These are phyloP conservation scores for Vitis vinifera DNA, from an alignment of 164 flowering plant genomes.

Conservation along the genomic window DNA sequence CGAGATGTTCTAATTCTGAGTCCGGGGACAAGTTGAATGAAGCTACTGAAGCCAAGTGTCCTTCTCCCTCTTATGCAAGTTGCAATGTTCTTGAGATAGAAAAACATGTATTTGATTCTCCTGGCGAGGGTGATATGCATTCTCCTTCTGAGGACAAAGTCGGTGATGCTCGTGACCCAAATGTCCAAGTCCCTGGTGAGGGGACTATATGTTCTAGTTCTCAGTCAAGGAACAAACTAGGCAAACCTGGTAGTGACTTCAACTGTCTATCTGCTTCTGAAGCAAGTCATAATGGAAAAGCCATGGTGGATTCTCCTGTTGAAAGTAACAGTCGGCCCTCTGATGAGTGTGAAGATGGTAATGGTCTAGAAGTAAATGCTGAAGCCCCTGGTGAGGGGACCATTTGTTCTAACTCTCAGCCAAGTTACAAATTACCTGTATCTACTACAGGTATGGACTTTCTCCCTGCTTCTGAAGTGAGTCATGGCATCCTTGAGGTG, in stretches of 20 bases:
- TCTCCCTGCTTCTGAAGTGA: too few species aligned
- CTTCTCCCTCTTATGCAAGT: slow-evolving; percentile 6
- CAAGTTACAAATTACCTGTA: too few species aligned
- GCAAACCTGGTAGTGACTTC: slow-evolving; percentile 10
- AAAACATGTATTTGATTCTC: background rate
- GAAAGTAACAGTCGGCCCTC: background rate
- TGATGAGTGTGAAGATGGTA: background rate
- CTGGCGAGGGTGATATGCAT: background rate
- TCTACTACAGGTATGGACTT: too few species aligned
- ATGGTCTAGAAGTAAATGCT: too few species aligned
- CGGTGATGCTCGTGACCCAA: slow-evolving; percentile 21
- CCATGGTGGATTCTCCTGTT: slow-evolving; percentile 1
- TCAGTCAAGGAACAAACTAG: slow-evolving; percentile 7
- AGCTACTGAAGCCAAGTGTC: slow-evolving; percentile 10
- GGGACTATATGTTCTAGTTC: slow-evolving; percentile 1
- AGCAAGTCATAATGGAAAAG: slow-evolving; percentile 6
- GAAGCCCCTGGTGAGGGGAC: too few species aligned
- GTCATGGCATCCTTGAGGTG: background rate
- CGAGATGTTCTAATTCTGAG: background rate
- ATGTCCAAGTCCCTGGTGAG: slow-evolving; percentile 5
- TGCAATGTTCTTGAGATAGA: slow-evolving; percentile 10
- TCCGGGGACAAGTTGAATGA: slow-evolving; percentile 13
- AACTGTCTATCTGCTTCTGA: slow-evolving; percentile 11
- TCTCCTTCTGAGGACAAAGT: background rate
- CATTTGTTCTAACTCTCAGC: too few species aligned